phyloP scores from a whole-genome alignment of 129 eudicot genomes.

The Ambrosia trifida region DNA sequence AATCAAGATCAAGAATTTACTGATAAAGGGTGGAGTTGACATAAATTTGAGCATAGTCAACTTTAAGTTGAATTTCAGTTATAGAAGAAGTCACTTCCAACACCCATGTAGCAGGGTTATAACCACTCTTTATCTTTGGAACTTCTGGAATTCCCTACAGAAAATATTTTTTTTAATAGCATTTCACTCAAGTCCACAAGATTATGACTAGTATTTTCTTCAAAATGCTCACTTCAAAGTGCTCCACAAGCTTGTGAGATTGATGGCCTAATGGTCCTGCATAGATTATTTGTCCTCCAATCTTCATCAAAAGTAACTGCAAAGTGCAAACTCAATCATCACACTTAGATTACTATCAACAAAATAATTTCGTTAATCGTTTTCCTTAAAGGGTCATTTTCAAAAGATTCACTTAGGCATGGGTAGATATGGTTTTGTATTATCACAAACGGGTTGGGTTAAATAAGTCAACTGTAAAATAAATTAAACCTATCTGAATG shows the following conservation, averaged over 20 bases:
- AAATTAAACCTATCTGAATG: too few relatives aligned
- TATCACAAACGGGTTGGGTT: too few relatives aligned
- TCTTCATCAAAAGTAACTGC: slow-evolving; percentile 32
- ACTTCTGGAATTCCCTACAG: slow-evolving; percentile 26
- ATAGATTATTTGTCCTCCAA: slow-evolving; percentile 27
- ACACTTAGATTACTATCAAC: neutral
- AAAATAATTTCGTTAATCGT: neutral
- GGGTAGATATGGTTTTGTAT: too few relatives aligned
- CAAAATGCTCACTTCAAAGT: slow-evolving; percentile 20
- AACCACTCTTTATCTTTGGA: slow-evolving; percentile 26
- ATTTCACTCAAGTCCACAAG: neutral
- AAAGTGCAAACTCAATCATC: slow-evolving; percentile 11
- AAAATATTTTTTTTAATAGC: neutral
- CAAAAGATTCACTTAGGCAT: neutral
- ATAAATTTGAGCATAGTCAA: slow-evolving; percentile 25
- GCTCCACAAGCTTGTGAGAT: slow-evolving; percentile 30
- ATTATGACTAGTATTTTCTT: slow-evolving; percentile 1
- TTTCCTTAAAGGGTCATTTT: neutral
- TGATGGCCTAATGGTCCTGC: slow-evolving; percentile 29
- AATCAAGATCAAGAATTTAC: neutral
- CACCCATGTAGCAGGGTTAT: slow-evolving; percentile 37
- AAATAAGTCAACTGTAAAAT: too few relatives aligned
- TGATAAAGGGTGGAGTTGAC: slow-evolving; percentile 18
- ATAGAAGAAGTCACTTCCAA: slow-evolving; percentile 28
- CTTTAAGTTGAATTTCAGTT: slow-evolving; percentile 21